These are phyloP conservation scores for Brettanomyces naardenensis DNA, from an alignment of 805 yeast species.

Conservation along the genomic window DNA sequence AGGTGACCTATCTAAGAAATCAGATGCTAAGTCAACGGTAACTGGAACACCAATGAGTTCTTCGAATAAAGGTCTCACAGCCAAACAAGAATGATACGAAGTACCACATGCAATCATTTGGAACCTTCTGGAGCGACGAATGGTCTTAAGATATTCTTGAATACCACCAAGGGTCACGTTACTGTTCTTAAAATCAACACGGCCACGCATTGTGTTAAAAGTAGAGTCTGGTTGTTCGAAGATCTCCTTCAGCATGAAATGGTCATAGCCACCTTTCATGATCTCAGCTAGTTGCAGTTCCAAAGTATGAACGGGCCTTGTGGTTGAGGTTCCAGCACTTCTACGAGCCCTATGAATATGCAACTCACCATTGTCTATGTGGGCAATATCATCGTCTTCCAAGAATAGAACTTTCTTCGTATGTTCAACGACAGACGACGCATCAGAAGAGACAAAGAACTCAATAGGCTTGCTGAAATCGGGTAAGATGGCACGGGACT, in stretches of 20 bases:
- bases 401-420: conserved; percentile 93
- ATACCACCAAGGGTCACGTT: conserved; percentile 85
- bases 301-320: conserved; percentile 91
- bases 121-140: conserved; percentile 89
- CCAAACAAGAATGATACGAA: conserved; percentile 96
- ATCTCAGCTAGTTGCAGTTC: conserved; percentile 96
- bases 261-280: conserved; percentile 94
- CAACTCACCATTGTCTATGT: conserved; percentile 94
- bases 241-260: conserved; percentile 98
- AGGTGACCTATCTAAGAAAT: conserved; percentile 86
- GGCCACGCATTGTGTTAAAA: conserved; percentile 98
- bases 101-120: conserved; percentile 99
- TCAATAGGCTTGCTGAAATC: conserved; percentile 91
- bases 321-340: conserved; percentile 82
- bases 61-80: conserved; percentile 93
- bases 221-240: conserved; percentile 98
- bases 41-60: conserved; percentile 95
- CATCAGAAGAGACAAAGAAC: conserved; percentile 93
- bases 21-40: conserved; percentile 87
- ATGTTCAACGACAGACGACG: conserved; percentile 92
- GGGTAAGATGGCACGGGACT: conserved; percentile 92
- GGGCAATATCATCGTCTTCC: conserved; percentile 98
- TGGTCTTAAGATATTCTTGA: conserved; percentile 72
- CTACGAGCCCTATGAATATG: conserved; percentile 95
- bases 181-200: conserved; percentile 82